These are phyloP conservation scores for Metschnikowia sp. DNA, from an alignment of 805 yeast species.

Conservation along the genomic window DNA sequence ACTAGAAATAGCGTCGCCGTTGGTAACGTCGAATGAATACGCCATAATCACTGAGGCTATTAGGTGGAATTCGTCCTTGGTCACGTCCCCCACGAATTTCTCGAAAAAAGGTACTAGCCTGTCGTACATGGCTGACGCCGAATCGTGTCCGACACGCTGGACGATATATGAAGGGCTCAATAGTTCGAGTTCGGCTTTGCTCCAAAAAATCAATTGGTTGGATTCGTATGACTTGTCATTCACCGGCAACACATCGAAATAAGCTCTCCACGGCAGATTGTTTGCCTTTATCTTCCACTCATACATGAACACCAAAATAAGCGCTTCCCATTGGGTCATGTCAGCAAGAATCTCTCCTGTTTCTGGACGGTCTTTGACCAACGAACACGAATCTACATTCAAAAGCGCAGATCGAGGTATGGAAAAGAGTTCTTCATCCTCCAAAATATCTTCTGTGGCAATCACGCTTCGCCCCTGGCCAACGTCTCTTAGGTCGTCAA, in stretches of 20 bases:
- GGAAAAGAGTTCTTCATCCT: conserved; percentile 64
- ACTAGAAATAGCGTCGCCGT: conserved; percentile 18
- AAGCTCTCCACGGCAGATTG: conserved; percentile 61
- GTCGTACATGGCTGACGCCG: conserved; percentile 59
- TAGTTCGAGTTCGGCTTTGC: conserved; percentile 48
- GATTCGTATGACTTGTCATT: conserved; percentile 36
- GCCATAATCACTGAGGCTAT: conserved; percentile 84
- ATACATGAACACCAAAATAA: conserved; percentile 64
- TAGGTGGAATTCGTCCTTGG: conserved; percentile 59
- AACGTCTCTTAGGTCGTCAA: conserved; percentile 56
- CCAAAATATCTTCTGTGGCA: conserved; percentile 57
- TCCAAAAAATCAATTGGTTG: conserved; percentile 81
- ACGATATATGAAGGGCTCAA: conserved; percentile 71
- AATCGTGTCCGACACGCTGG: conserved; percentile 65
- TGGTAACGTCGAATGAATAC: conserved; percentile 82
- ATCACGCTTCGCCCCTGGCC: conserved; percentile 78
- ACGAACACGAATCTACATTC: conserved; percentile 55
- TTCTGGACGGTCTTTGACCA: conserved; percentile 32
- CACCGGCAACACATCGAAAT: conserved; percentile 69
- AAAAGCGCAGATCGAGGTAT: conserved; percentile 61
- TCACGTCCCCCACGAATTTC: conserved; percentile 16
- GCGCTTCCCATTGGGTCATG: conserved; percentile 72
- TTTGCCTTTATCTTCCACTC: conserved; percentile 47
- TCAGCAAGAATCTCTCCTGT: conserved; percentile 33
- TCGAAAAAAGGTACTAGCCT: conserved; percentile 6